Percentiles rank a stretch among this genome's conserved stretches.
Conservation (phyloP, 345 rosid genomes). For the Hibiscus syriacus region DNA sequence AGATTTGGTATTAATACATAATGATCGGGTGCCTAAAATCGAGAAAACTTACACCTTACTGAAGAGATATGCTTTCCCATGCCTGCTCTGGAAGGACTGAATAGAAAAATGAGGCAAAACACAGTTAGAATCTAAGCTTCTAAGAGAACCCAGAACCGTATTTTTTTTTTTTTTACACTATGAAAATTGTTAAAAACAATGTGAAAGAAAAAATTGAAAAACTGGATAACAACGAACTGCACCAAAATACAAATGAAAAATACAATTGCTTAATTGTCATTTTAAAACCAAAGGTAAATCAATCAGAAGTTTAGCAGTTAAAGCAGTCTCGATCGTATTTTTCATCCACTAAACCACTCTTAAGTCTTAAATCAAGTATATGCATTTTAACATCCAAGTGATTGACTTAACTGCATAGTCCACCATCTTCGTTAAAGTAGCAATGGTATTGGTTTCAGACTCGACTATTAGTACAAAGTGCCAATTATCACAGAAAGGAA, state of each 20-base stretch:
- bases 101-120: conserved; percentile 28
- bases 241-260: neutral
- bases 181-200: neutral
- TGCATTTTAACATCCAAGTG: neutral
- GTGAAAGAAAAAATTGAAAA: neutral
- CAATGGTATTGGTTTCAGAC: neutral
- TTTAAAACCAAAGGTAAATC: neutral
- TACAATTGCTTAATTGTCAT: neutral
- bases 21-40: conserved; percentile 16
- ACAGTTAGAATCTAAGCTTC: conserved; percentile 29
- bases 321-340: neutral
- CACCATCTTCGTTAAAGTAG: neutral
- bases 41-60: conserved; percentile 86
- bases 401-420: neutral
- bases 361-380: neutral
- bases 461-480: neutral
- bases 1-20: neutral
- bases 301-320: neutral
- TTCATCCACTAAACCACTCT: neutral
- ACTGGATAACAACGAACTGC: neutral
- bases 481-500: neutral
- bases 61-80: conserved; percentile 99
- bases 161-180: neutral
- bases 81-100: conserved; percentile 83
- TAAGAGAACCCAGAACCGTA: conserved; percentile 6